A percentile compares a stretch with the other conserved stretches of the same genome.
Conservation (phyloP, 1,139 yeast species). For the Suhomyces choctaworum region DNA sequence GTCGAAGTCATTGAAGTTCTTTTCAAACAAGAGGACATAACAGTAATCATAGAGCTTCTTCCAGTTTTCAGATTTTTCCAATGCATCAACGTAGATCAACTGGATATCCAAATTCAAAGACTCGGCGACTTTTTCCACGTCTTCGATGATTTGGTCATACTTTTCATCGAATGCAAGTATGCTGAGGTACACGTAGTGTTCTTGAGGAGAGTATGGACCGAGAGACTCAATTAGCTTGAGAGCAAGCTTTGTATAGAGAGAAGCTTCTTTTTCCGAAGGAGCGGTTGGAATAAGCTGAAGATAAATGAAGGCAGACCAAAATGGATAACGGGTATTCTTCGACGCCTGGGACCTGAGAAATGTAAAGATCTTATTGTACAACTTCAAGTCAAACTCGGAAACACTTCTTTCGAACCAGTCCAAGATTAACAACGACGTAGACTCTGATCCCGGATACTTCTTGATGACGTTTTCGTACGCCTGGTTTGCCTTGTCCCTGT, state of each 20-base stretch:
- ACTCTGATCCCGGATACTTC: conserved; percentile 41
- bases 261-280: conserved; percentile 34
- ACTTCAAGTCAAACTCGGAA: conserved; percentile 30
- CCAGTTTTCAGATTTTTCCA: conserved; percentile 45
- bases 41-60: conserved; percentile 36
- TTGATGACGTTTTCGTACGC: conserved; percentile 59
- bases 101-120: conserved; percentile 59
- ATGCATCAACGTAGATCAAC: conserved; percentile 48
- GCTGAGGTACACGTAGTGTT: conserved; percentile 53
- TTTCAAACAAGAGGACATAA: conserved; percentile 36
- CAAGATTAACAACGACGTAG: conserved; percentile 31
- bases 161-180: conserved; percentile 40
- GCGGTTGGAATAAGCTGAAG: conserved; percentile 10
- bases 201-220: conserved; percentile 46
- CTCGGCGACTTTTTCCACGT: conserved; percentile 26
- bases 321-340: conserved; percentile 11
- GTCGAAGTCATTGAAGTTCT: conserved; percentile 57
- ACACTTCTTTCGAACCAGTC: conserved; percentile 52
- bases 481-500: conserved; percentile 36
- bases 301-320: conserved; percentile 18
- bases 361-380: conserved; percentile 15
- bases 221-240: conserved; percentile 46
- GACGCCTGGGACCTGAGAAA: conserved; percentile 9
- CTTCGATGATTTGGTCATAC: conserved; percentile 28
- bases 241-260: conserved; percentile 58